phyloP scores from a whole-genome alignment of 2,329 filamentous ascomycete genomes.

The Xylaria sp. region DNA sequence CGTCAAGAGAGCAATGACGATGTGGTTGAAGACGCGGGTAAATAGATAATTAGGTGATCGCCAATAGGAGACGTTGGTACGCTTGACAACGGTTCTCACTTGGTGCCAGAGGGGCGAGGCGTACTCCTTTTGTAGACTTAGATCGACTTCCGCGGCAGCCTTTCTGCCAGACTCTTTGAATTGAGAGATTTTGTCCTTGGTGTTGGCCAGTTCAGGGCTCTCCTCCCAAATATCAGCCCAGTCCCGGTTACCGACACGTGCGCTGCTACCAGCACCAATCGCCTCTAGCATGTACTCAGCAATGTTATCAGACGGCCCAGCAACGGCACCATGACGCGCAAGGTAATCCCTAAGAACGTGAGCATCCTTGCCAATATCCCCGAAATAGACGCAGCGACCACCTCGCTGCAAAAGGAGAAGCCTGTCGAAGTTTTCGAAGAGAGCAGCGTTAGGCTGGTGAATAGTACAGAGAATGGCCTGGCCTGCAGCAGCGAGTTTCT shows the following conservation, averaged over 20 bases:
- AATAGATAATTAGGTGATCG: constrained; percentile 89
- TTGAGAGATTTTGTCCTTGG: constrained; percentile 72
- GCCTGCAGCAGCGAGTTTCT: constrained; percentile 79
- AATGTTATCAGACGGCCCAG: constrained; percentile 65
- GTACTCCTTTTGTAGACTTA: constrained; percentile 75
- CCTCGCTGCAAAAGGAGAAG: constrained; percentile 81
- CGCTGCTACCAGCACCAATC: constrained; percentile 77
- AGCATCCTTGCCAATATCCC: constrained; percentile 82
- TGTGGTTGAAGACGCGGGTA: constrained; percentile 85
- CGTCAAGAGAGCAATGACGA: constrained; percentile 79
- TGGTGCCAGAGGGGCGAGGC: constrained; percentile 84
- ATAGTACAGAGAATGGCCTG: constrained; percentile 93
- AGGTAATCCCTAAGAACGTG: constrained; percentile 73
- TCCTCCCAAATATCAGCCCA: constrained; percentile 84
- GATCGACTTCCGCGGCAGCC: constrained; percentile 56
- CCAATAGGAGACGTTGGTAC: constrained; percentile 85
- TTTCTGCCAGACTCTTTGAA: constrained; percentile 70
- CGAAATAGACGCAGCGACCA: constrained; percentile 86
- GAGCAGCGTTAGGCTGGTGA: constrained; percentile 85
- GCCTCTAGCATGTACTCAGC: constrained; percentile 88
- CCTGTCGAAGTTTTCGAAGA: constrained; percentile 90
- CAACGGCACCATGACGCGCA: constrained; percentile 67
- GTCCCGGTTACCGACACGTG: constrained; percentile 77
- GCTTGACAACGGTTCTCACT: constrained; percentile 76
- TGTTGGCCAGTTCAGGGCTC: constrained; percentile 73